Evolutionary conservation across 2,329 filamentous ascomycete genomes (phyloP), one percentile per base, ranked within the genome.

Genomic region (Didymella exigua): DNA sequence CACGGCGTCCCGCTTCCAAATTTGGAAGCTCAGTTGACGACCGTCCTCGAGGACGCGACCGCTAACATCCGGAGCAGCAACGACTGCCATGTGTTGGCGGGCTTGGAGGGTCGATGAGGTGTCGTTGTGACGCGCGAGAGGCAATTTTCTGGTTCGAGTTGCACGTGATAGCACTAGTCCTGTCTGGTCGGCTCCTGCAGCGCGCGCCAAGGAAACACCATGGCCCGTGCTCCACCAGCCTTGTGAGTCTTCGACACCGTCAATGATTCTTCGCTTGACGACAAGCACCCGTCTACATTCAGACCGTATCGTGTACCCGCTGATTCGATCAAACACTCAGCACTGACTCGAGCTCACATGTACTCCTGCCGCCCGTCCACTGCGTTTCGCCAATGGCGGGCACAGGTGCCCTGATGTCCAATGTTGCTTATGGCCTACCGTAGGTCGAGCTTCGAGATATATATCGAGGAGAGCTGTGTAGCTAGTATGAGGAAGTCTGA

Each of bases 81-180:
- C 31, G 47, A 53, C 34, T 46, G 59, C 41, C 41, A 51, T 44
- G 52, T 47, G 61, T 49, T 46, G 57, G 49, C 46, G 57, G 49
- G 38, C 33, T 55, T 46, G 48, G 54, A 46, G 51, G 49, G 56
- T 55, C 46, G 58, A 44, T 46, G 62, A 57, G 58, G 57, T 55
- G 65, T 62, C 63, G 68, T 66, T 66, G 64, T 51, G 69, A 68
- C 57, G 59, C 56, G 60, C 57, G 65, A 68, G 72, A 71, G 67
- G 70, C 67, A 68, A 62, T 60, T 65, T 67, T 60, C 52, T 61
- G 59, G 62, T 49, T 62, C 62, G 52, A 53, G 18, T 13, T 26
- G n/a, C 70, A 72, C 70, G 70, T 72, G 69, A 72, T 47, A 10
- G 10, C 30, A 47, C 68, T 68, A 71, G 42, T n/a, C 38, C 53